A percentile compares a stretch with the other conserved stretches of the same genome.
Evolutionary conservation across 2,329 filamentous ascomycete genomes (phyloP).

Genomic region (Fusarium sp.): DNA sequence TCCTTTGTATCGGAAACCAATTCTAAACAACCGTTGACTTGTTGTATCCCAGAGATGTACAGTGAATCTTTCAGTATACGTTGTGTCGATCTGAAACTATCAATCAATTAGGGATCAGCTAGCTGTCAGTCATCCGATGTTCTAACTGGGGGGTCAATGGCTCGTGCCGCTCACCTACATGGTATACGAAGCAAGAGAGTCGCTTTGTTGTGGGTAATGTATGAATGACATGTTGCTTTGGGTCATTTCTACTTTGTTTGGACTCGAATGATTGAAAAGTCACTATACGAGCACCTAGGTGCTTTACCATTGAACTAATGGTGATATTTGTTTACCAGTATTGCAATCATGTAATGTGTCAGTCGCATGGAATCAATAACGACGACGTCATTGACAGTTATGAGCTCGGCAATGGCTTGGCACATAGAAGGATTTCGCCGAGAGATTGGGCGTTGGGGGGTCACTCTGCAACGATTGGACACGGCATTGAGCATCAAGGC

Average conservation of each 20-base stretch:
- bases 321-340: too few relatives aligned
- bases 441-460: neutral
- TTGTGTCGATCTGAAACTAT: neutral
- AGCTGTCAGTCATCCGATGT: neutral
- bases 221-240: neutral
- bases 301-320: too few relatives aligned
- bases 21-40: neutral
- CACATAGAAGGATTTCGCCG: conserved; percentile 1
- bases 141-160: neutral
- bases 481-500: neutral
- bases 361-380: neutral
- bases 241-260: neutral
- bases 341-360: too few relatives aligned
- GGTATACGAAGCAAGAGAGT: too few relatives aligned
- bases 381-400: neutral
- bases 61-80: too few relatives aligned
- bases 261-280: neutral
- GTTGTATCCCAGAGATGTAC: too few relatives aligned
- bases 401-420: neutral
- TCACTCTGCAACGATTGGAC: neutral
- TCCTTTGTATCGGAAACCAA: neutral
- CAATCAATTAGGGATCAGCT: neutral
- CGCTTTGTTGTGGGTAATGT: neutral
- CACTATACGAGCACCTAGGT: too few relatives aligned
- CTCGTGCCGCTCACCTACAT: too few relatives aligned